Conservation (phyloP, 768 basidiomycete genomes). For the Podaxis pistillaris region DNA sequence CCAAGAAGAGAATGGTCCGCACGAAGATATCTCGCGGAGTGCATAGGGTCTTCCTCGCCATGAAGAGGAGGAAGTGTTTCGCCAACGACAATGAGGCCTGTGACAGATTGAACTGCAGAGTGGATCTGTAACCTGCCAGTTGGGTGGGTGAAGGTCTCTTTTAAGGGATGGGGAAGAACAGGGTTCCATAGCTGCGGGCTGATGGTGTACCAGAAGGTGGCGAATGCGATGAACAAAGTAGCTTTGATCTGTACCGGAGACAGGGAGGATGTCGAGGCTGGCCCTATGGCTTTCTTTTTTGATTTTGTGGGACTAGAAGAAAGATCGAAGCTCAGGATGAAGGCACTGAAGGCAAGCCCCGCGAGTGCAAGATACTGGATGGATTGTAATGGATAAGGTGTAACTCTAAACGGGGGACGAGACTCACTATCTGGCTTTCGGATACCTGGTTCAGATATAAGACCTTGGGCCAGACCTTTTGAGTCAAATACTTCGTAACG, state of each 20-base stretch:
- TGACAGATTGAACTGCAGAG: conserved; percentile 66
- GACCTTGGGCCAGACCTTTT: conserved; percentile 29
- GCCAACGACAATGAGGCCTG: conserved; percentile 81
- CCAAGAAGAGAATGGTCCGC: conserved; percentile 66
- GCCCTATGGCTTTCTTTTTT: conserved; percentile 20
- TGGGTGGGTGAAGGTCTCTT: conserved; percentile 49
- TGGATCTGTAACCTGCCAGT: conserved; percentile 60
- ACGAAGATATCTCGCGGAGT: conserved; percentile 60
- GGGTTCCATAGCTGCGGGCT: conserved; percentile 47
- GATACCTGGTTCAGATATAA: conserved; percentile 28
- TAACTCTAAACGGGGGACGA: conserved; percentile 1
- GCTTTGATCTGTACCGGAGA: conserved; percentile 25
- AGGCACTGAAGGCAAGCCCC: conserved; percentile 9
- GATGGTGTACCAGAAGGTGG: conserved; percentile 34
- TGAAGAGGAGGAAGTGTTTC: conserved; percentile 51
- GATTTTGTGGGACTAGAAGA: conserved; percentile 11
- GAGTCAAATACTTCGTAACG: conserved; percentile 24
- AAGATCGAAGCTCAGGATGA: conserved; percentile 10
- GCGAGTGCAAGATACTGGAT: conserved; percentile 39
- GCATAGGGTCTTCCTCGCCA: conserved; percentile 32
- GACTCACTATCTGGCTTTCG: conserved; percentile 39
- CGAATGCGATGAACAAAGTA: conserved; percentile 27
- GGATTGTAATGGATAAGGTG: conserved; percentile 16
- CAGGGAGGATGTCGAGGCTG: conserved; percentile 11
- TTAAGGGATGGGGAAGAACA: conserved; percentile 53